phyloP scores from a whole-genome alignment of 129 eudicot species.

The Heracleum sosnowskyi region DNA sequence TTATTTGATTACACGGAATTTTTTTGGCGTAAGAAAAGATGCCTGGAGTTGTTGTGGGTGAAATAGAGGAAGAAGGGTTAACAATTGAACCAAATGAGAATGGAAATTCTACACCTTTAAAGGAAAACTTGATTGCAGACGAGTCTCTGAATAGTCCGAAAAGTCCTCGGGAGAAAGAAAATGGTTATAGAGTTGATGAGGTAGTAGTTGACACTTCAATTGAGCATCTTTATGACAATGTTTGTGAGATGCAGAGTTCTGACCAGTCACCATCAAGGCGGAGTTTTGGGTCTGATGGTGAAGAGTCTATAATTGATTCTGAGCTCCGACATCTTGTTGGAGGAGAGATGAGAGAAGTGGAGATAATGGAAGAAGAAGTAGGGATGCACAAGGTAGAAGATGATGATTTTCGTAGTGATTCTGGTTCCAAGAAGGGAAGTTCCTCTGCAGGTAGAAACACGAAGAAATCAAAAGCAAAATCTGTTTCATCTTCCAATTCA shows the following conservation, averaged over 20 bases:
- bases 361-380: constrained; percentile 72
- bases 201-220: constrained; percentile 68
- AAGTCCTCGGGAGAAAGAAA: constrained; percentile 28
- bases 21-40: constrained; percentile 27
- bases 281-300: constrained; percentile 85
- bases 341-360: constrained; percentile 87
- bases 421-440: constrained; percentile 33
- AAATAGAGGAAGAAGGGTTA: constrained; percentile 39
- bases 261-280: constrained; percentile 85
- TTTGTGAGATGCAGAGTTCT: constrained; percentile 97
- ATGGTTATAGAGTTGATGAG: constrained; percentile 26
- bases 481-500: constrained; percentile 29
- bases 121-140: constrained; percentile 37
- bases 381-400: constrained; percentile 30
- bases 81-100: constrained; percentile 31
- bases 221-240: constrained; percentile 85
- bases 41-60: constrained; percentile 81
- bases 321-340: constrained; percentile 85
- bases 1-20: constrained; percentile 11
- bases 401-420: constrained; percentile 36
- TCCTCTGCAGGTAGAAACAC: constrained; percentile 11
- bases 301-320: constrained; percentile 85
- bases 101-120: constrained; percentile 21
- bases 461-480: constrained; percentile 16
- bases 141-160: constrained; percentile 31